phyloP scores from a whole-genome alignment of 306 rosid species.

The Glycyrrhiza uralensis region DNA sequence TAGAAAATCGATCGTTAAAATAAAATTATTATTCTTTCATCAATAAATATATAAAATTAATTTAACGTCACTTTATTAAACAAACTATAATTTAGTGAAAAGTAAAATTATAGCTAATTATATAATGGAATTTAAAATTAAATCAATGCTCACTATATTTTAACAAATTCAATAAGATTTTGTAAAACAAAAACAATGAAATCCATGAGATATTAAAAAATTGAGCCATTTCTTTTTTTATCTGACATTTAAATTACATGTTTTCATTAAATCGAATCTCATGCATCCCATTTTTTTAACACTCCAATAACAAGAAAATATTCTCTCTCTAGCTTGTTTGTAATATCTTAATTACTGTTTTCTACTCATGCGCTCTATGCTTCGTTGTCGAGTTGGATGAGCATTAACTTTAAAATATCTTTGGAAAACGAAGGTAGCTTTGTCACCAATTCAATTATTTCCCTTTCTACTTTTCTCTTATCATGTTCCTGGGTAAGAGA shows the following conservation, averaged over 20 bases:
- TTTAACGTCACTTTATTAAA: neutral
- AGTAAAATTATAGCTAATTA: neutral
- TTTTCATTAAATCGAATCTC: neutral
- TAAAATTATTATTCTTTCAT: too few relatives aligned
- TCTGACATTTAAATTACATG: neutral
- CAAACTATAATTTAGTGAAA: neutral
- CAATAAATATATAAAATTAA: too few relatives aligned
- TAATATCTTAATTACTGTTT: constrained; percentile 6
- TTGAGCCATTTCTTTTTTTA: neutral
- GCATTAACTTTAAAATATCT: constrained; percentile 23
- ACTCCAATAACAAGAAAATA: neutral
- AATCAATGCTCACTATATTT: neutral
- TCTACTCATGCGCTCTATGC: constrained; percentile 20
- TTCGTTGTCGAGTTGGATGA: constrained; percentile 28
- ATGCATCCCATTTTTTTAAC: neutral
- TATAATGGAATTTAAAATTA: neutral
- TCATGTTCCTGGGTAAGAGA: constrained; percentile 27
- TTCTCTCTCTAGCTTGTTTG: neutral
- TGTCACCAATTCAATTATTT: constrained; percentile 28
- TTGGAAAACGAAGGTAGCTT: constrained; percentile 34
- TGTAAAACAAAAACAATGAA: neutral
- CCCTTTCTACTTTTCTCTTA: constrained; percentile 24
- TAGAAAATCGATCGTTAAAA: too few relatives aligned
- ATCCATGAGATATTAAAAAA: neutral
- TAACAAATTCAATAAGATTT: neutral